Evolutionary conservation across 768 basidiomycete species (phyloP).

Genomic region (Galerina sulciceps): DNA sequence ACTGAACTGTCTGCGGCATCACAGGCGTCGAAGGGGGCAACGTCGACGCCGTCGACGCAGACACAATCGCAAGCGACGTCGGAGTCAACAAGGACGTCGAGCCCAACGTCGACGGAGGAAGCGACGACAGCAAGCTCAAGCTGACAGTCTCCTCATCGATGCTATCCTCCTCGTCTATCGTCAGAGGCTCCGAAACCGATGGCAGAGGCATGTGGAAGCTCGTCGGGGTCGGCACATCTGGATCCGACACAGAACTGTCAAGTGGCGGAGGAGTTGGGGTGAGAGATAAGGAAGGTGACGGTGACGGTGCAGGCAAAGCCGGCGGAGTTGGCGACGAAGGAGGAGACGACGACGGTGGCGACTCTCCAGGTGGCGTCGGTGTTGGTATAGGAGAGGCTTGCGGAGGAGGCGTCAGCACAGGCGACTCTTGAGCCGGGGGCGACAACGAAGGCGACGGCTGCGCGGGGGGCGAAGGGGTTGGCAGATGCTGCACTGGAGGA

Average conservation of each 20-base stretch:
- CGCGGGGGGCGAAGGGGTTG: background rate
- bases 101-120: slow-evolving; percentile 30
- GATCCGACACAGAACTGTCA: slow-evolving; percentile 9
- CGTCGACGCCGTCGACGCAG: slow-evolving; percentile 33
- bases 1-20: slow-evolving; percentile 9
- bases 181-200: background rate
- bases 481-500: too few relatives aligned
- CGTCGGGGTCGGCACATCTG: slow-evolving; percentile 34
- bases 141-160: slow-evolving; percentile 20
- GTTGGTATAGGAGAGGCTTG: background rate
- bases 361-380: slow-evolving; percentile 9
- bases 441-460: background rate
- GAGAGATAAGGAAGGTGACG: slow-evolving; percentile 9
- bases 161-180: slow-evolving; percentile 14
- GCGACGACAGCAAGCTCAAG: slow-evolving; percentile 30
- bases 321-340: slow-evolving; percentile 25
- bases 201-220: slow-evolving; percentile 30
- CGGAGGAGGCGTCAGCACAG: slow-evolving; percentile 11
- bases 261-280: slow-evolving; percentile 21
- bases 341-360: background rate
- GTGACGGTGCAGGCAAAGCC: slow-evolving; percentile 18
- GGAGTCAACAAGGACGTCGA: slow-evolving; percentile 34
- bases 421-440: background rate
- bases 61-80: slow-evolving; percentile 29
- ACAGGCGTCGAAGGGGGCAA: slow-evolving; percentile 26